Evolutionary conservation across 2,329 filamentous ascomycete genomes (phyloP).

Genomic region (Exutisphaerella laricina): DNA sequence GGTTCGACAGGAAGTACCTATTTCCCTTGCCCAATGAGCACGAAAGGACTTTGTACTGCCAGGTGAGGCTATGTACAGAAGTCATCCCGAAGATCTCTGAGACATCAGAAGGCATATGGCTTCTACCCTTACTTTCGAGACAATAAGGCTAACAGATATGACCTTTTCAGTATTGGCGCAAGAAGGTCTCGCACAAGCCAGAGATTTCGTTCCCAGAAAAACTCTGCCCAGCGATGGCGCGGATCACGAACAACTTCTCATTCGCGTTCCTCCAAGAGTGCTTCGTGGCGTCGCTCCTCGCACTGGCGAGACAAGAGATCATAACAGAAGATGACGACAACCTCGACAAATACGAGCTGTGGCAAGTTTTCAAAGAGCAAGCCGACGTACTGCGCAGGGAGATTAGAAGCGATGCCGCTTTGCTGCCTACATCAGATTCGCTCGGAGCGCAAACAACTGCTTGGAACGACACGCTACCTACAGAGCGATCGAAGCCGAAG

Average conservation of each 20-base stretch:
- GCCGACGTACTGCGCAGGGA: conserved; percentile 55
- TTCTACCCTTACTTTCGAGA: too few relatives aligned
- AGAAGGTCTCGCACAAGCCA: conserved; percentile 51
- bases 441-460: background rate
- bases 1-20: conserved; percentile 62
- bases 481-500: background rate
- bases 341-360: conserved; percentile 50
- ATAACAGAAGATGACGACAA: conserved; percentile 28
- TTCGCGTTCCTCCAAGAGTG: conserved; percentile 67
- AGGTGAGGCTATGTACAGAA: too few relatives aligned
- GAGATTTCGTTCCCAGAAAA: conserved; percentile 55
- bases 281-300: conserved; percentile 58
- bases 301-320: conserved; percentile 44
- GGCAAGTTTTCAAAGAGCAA: conserved; percentile 59
- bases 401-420: conserved; percentile 32
- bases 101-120: too few relatives aligned
- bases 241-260: conserved; percentile 57
- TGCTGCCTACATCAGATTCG: background rate
- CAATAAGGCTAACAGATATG: too few relatives aligned
- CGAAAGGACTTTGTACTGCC: conserved; percentile 57
- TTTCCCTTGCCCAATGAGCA: conserved; percentile 48
- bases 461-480: background rate
- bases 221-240: conserved; percentile 53
- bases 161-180: conserved; percentile 60
- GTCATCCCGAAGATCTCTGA: too few relatives aligned